Percentiles rank a stretch among this genome's conserved stretches.
These are phyloP conservation scores for Castanopsis chinensis DNA, from an alignment of 306 rosid genomes.

Conservation along the genomic window DNA sequence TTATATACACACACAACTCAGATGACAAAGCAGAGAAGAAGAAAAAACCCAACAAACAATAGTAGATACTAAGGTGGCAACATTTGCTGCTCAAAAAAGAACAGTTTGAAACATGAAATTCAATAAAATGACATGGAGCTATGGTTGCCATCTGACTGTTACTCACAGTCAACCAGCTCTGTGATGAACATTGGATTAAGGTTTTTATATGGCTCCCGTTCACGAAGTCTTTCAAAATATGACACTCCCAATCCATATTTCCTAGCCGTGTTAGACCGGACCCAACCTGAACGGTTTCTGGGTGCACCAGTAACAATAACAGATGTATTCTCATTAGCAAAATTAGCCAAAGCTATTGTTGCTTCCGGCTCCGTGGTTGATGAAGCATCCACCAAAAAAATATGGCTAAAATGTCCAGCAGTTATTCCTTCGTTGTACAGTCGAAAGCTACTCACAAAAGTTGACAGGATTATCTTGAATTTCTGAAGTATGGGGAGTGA, in stretches of 20 bases:
- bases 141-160: too few relatives aligned
- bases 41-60: too few relatives aligned
- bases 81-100: too few relatives aligned
- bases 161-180: too few relatives aligned
- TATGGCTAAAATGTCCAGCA: constrained; percentile 33
- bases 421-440: too few relatives aligned
- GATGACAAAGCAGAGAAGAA: too few relatives aligned
- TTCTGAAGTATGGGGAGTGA: not conserved
- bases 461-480: constrained; percentile 37
- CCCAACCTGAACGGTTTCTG: not conserved
- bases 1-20: too few relatives aligned
- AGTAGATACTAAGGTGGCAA: too few relatives aligned
- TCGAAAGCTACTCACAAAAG: constrained; percentile 31
- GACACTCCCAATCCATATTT: constrained; percentile 25
- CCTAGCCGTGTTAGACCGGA: constrained; percentile 25
- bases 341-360: constrained; percentile 24
- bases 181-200: constrained; percentile 1
- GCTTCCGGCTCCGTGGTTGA: constrained; percentile 33
- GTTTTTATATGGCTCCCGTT: not conserved
- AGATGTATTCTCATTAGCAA: constrained; percentile 13
- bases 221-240: constrained; percentile 26
- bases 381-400: constrained; percentile 40
- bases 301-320: constrained; percentile 29
- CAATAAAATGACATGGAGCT: too few relatives aligned
- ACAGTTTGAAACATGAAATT: too few relatives aligned